phyloP scores from a whole-genome alignment of 2,329 filamentous ascomycete species.

The Rhynchosporium graminicola region DNA sequence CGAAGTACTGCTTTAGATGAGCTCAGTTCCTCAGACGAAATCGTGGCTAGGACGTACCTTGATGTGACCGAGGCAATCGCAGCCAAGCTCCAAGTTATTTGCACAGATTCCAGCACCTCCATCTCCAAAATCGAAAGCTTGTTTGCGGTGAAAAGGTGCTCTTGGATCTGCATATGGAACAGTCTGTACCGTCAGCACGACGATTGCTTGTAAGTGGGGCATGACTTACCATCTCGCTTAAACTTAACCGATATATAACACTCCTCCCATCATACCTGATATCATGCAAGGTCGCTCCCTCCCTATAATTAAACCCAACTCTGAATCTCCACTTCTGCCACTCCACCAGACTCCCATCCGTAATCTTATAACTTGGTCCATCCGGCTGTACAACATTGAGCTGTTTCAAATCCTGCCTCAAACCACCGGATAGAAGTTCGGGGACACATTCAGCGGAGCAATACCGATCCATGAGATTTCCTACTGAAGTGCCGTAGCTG shows the following conservation, averaged over 20 bases:
- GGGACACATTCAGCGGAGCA: constrained; percentile 42
- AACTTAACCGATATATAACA: constrained; percentile 57
- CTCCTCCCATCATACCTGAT: constrained; percentile 59
- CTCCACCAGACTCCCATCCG: constrained; percentile 45
- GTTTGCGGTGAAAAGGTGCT: constrained; percentile 63
- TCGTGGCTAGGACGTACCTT: constrained; percentile 42
- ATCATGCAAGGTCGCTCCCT: constrained; percentile 63
- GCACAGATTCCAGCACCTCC: constrained; percentile 63
- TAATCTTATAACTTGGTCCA: constrained; percentile 59
- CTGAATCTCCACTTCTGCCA: constrained; percentile 64
- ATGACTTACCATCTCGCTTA: constrained; percentile 55
- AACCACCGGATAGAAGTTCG: constrained; percentile 44
- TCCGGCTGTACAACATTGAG: constrained; percentile 64
- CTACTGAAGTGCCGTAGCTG: constrained; percentile 45
- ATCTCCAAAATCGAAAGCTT: constrained; percentile 70
- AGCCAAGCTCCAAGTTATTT: constrained; percentile 67
- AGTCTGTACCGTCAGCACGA: constrained; percentile 35
- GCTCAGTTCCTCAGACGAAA: background rate
- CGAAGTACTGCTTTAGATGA: constrained; percentile 50
- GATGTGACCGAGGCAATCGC: constrained; percentile 68
- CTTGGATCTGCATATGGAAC: constrained; percentile 65
- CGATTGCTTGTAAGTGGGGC: background rate
- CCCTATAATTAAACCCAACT: constrained; percentile 61
- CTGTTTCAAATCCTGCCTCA: constrained; percentile 54
- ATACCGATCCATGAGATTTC: constrained; percentile 47